phyloP scores from a whole-genome alignment of 2,329 filamentous ascomycete species.

The Chaetomium olivaceum region DNA sequence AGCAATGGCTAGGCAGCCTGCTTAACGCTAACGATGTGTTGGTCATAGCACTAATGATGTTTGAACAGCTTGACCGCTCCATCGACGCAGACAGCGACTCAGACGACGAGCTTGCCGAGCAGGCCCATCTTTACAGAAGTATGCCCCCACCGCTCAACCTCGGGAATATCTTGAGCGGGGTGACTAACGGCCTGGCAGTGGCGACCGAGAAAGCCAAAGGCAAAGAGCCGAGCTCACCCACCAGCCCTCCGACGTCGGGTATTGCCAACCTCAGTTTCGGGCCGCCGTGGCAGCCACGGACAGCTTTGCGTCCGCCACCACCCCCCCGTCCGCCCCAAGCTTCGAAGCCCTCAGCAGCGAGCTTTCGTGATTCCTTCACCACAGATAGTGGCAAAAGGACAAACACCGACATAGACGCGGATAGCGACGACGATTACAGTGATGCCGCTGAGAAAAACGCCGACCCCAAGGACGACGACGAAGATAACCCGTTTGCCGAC shows the following conservation, averaged over 20 bases:
- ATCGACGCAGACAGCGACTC: slow-evolving; percentile 75
- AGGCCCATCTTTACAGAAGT: slow-evolving; percentile 66
- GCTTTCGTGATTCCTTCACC: slow-evolving; percentile 43
- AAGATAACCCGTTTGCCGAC: slow-evolving; percentile 87
- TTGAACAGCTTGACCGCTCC: slow-evolving; percentile 87
- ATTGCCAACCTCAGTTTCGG: slow-evolving; percentile 49
- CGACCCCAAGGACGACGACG: slow-evolving; percentile 63
- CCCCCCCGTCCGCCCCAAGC: slow-evolving; percentile 49
- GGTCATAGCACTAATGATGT: slow-evolving; percentile 90
- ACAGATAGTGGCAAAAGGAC: slow-evolving; percentile 42
- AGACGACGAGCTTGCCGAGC: slow-evolving; percentile 66
- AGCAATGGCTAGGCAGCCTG: slow-evolving; percentile 87
- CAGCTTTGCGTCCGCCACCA: slow-evolving; percentile 44
- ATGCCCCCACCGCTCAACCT: slow-evolving; percentile 33
- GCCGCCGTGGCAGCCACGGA: slow-evolving; percentile 39
- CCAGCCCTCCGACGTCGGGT: slow-evolving; percentile 41
- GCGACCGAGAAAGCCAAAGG: slow-evolving; percentile 54
- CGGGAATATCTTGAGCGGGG: neutral
- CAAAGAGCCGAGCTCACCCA: slow-evolving; percentile 49
- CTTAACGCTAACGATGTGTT: slow-evolving; percentile 95
- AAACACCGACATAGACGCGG: slow-evolving; percentile 38
- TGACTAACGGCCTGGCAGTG: slow-evolving; percentile 43
- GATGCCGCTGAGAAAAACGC: slow-evolving; percentile 37
- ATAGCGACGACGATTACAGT: slow-evolving; percentile 43
- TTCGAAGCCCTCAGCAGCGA: slow-evolving; percentile 54